A percentile compares a stretch with the other conserved stretches of the same genome.
Conservation (phyloP, 2,329 filamentous ascomycete species). For the Xenoacremonium recifei region DNA sequence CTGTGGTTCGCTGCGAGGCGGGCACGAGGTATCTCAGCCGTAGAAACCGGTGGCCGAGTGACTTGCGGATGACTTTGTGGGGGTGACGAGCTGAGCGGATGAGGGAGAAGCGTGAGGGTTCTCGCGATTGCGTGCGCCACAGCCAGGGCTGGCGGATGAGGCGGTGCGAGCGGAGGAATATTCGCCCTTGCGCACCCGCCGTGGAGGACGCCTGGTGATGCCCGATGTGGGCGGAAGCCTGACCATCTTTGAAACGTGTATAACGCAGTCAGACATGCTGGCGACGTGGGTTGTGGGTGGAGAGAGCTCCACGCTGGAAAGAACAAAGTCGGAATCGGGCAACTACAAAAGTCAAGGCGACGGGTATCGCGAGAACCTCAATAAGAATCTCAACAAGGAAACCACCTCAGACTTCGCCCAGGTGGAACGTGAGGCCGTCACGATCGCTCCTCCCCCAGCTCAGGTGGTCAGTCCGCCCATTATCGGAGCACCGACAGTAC, state of each 20-base stretch:
- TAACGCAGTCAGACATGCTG: too few species aligned
- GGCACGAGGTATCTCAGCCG: conserved; percentile 9
- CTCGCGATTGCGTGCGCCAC: not conserved
- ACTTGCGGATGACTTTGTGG: not conserved
- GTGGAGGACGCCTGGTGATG: too few species aligned
- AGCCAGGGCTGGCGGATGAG: not conserved
- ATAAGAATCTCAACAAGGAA: too few species aligned
- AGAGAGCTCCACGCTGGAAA: too few species aligned
- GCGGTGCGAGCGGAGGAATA: not conserved
- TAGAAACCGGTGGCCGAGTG: conserved; percentile 4
- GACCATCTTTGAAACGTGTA: too few species aligned
- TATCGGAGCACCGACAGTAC: not conserved
- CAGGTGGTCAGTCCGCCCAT: conserved; percentile 1
- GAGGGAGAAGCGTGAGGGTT: not conserved
- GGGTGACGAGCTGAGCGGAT: not conserved
- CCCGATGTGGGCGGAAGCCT: too few species aligned
- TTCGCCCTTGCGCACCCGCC: too few species aligned
- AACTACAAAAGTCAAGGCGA: too few species aligned
- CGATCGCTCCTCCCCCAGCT: conserved; percentile 1
- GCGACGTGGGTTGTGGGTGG: too few species aligned
- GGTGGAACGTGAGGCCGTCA: conserved; percentile 22
- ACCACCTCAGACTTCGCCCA: conserved; percentile 4
- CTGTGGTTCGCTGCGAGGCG: conserved; percentile 13
- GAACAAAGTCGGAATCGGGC: too few species aligned
- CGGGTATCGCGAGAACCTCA: too few species aligned